Evolutionary conservation across 140 eudicot species (phyloP).

Genomic region (Ambrosia hybrid): DNA sequence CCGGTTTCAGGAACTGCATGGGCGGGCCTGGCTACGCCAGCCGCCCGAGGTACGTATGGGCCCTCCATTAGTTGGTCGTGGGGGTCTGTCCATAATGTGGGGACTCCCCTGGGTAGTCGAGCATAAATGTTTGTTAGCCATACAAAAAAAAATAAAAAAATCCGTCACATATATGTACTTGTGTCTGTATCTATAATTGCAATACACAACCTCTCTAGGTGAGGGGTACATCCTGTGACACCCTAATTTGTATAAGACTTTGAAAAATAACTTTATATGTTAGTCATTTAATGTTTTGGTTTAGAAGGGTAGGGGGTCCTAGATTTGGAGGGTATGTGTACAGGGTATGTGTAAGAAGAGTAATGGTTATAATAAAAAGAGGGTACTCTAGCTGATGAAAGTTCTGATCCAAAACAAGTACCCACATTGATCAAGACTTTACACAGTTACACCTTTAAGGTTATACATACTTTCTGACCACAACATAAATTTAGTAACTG

Average conservation of each 20-base stretch:
- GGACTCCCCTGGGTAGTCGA: no score
- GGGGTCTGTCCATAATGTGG: no score
- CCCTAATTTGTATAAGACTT: constrained; percentile 33
- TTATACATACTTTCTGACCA: constrained; percentile 36
- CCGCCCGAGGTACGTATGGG: no score
- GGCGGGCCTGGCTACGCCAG: no score
- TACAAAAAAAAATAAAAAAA: no score
- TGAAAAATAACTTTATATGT: background rate
- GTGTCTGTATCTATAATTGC: background rate
- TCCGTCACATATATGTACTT: background rate
- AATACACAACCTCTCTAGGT: constrained; percentile 1
- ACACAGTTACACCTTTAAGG: constrained; percentile 41
- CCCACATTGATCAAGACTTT: constrained; percentile 40
- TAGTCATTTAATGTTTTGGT: constrained; percentile 18
- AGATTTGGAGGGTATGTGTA: constrained; percentile 50
- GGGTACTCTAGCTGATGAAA: constrained; percentile 50
- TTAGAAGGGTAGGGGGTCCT: constrained; percentile 50
- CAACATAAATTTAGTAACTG: constrained; percentile 26
- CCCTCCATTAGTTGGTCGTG: no score
- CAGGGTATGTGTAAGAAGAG: constrained; percentile 21
- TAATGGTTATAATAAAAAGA: constrained; percentile 1
- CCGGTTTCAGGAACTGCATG: no score
- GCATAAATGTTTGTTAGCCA: no score
- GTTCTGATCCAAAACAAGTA: constrained; percentile 45
- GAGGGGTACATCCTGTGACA: constrained; percentile 23